Percentiles rank a stretch among this genome's conserved stretches.
Evolutionary conservation across 805 yeast species (phyloP).

Genomic region (Torulaspora quercuum): DNA sequence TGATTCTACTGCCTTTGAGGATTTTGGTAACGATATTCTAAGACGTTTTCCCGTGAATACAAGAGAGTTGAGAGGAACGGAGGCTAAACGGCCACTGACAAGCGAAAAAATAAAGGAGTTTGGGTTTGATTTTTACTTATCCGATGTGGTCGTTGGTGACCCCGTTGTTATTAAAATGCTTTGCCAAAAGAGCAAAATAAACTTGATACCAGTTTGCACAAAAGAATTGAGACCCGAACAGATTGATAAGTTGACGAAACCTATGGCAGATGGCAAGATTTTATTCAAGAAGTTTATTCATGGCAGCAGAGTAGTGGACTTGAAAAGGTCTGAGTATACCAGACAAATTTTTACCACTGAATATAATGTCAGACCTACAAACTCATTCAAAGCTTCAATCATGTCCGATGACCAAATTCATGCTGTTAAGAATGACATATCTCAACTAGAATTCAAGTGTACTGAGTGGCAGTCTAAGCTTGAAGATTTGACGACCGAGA

Average conservation of each 20-base stretch:
- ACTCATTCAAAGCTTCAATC: slow-evolving; percentile 27
- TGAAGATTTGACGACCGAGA: slow-evolving; percentile 15
- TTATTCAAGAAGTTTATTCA: slow-evolving; percentile 57
- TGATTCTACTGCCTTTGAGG: slow-evolving; percentile 47
- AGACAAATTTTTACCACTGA: slow-evolving; percentile 45
- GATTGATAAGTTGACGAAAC: slow-evolving; percentile 38
- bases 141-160: slow-evolving; percentile 75
- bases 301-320: slow-evolving; percentile 50
- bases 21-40: slow-evolving; percentile 43
- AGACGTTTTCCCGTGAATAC: slow-evolving; percentile 52
- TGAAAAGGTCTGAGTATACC: slow-evolving; percentile 55
- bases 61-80: slow-evolving; percentile 42
- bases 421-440: slow-evolving; percentile 19
- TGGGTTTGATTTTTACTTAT: slow-evolving; percentile 80
- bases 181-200: slow-evolving; percentile 49
- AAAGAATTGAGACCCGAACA: slow-evolving; percentile 44
- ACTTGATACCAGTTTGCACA: slow-evolving; percentile 60
- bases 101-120: slow-evolving; percentile 38
- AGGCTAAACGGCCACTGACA: slow-evolving; percentile 27
- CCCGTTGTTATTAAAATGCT: slow-evolving; percentile 66
- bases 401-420: slow-evolving; percentile 28
- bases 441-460: slow-evolving; percentile 11
- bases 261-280: slow-evolving; percentile 41
- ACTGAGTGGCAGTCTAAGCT: slow-evolving; percentile 14
- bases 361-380: slow-evolving; percentile 17